Conservation (phyloP, 225 moss, liverwort and hornwort species). For the Polytrichum commune region DNA sequence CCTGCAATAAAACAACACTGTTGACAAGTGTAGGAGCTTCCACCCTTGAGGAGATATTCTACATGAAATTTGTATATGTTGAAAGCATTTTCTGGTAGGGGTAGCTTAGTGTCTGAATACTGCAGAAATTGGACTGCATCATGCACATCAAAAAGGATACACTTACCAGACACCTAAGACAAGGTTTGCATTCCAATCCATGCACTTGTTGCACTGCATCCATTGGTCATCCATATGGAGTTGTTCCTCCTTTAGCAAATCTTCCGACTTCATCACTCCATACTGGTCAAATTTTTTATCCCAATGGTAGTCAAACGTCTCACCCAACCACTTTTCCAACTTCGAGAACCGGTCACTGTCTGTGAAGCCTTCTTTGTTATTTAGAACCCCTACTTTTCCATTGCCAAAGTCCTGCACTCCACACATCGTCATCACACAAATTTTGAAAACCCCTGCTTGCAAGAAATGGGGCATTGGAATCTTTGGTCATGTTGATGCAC, state of each 20-base stretch:
- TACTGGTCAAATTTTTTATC: conserved; percentile 54
- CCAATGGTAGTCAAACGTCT: conserved; percentile 64
- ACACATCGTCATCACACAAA: conserved; percentile 6
- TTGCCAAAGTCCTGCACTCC: conserved; percentile 47
- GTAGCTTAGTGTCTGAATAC: too few relatives aligned
- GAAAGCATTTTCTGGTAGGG: too few relatives aligned
- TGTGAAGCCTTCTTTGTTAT: conserved; percentile 83
- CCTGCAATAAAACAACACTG: conserved; percentile 31
- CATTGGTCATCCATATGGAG: conserved; percentile 51
- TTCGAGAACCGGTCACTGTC: conserved; percentile 66
- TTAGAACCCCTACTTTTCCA: conserved; percentile 68
- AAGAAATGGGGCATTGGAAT: not conserved
- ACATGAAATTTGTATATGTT: too few relatives aligned
- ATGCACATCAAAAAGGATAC: not conserved
- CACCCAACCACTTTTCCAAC: conserved; percentile 72
- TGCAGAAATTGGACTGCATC: too few relatives aligned
- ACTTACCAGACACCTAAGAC: conserved; percentile 59
- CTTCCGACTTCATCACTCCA: conserved; percentile 24
- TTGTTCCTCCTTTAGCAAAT: not conserved
- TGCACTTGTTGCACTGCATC: conserved; percentile 90
- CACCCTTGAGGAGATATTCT: too few relatives aligned
- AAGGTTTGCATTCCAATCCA: conserved; percentile 38
- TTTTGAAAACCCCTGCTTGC: not conserved
- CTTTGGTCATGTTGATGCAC: not conserved
- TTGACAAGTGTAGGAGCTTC: too few relatives aligned